Base-by-base conservation (phyloP, 257 asterid species). In the Nicotiana obtusifolia region DNA sequence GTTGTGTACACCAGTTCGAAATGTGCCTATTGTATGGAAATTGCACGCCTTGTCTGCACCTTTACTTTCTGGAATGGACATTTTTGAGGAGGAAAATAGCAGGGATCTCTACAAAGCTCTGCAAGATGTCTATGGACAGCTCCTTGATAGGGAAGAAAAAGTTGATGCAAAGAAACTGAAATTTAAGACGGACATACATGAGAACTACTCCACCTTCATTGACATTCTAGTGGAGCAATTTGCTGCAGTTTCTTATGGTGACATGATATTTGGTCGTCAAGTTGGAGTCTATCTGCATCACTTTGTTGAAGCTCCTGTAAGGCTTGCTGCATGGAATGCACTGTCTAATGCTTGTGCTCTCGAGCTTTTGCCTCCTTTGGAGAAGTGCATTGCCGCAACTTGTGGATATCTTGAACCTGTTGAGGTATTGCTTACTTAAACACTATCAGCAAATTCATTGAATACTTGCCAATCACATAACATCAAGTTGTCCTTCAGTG, bases 221-320 rank as follows among this genome's bases (percentile, higher is more conserved):
- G 99, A 94, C 84, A 88, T 87, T 81, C 91, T 96, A 7, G 95
- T 96, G 31, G 99, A 92, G 87, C 98, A 96, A 77, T 94, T 90
- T 84, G 91, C 97, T 84, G 97, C 97, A 82, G 98, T 88, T 77
- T 96, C 99, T 62, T 96, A 96, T 80, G 98, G 99, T 57, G 98
- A 93, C 76, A 9, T 83, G 83, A 49, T 93, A 85, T 96, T 92
- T 89, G 98, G 95, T 15, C 91, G 97, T 41, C 99, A 96, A 86
- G 88, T 96, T 76, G 96, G 93, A 64, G 64, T 93, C 15, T 94
- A 96, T 89, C 86, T 96, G 82, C 91, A 90, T 85, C 88, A 88
- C 67, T 84, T 84, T 16, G 94, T 91, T 60, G 98, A 96, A 90
- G 90, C 93, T 86, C 88, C 98, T 33, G 88, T 90, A 59, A 87